phyloP scores from a whole-genome alignment of 2,329 filamentous ascomycete species.

The Epichloe baconii region DNA sequence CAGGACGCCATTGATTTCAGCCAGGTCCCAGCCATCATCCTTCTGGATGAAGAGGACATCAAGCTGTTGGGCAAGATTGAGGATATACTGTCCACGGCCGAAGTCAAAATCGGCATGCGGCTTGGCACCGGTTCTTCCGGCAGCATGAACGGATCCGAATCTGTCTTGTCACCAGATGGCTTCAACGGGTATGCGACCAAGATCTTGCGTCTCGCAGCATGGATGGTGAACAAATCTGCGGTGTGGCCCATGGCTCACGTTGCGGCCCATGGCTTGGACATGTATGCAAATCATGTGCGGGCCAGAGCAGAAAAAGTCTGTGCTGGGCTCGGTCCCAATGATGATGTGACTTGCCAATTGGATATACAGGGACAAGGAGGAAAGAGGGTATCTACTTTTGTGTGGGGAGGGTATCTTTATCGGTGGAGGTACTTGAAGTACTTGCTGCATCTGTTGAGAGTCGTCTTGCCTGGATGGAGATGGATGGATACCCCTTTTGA shows the following conservation, averaged over 20 bases:
- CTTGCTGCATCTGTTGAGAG: not conserved
- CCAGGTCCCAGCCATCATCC: conserved; percentile 75
- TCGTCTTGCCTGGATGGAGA: not conserved
- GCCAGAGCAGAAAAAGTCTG: conserved; percentile 38
- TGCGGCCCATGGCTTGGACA: conserved; percentile 42
- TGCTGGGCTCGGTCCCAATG: conserved; percentile 16
- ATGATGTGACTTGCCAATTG: not conserved
- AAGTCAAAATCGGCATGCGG: conserved; percentile 56
- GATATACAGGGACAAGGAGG: not conserved
- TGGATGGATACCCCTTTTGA: not conserved
- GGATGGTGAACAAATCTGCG: conserved; percentile 76
- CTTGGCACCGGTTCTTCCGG: conserved; percentile 19
- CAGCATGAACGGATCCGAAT: conserved; percentile 38
- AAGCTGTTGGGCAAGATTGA: conserved; percentile 74
- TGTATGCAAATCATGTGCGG: conserved; percentile 39
- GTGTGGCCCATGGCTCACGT: conserved; percentile 67
- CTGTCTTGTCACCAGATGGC: conserved; percentile 40
- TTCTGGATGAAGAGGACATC: conserved; percentile 82
- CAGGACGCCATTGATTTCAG: conserved; percentile 66
- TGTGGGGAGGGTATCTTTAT: not conserved
- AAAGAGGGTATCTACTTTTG: not conserved
- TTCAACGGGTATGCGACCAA: conserved; percentile 72
- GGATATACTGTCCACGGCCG: conserved; percentile 62
- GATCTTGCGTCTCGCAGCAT: conserved; percentile 70
- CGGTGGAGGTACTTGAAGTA: not conserved